Conservation (phyloP, 2,329 filamentous ascomycete genomes). For the Fusarium haematococcum region DNA sequence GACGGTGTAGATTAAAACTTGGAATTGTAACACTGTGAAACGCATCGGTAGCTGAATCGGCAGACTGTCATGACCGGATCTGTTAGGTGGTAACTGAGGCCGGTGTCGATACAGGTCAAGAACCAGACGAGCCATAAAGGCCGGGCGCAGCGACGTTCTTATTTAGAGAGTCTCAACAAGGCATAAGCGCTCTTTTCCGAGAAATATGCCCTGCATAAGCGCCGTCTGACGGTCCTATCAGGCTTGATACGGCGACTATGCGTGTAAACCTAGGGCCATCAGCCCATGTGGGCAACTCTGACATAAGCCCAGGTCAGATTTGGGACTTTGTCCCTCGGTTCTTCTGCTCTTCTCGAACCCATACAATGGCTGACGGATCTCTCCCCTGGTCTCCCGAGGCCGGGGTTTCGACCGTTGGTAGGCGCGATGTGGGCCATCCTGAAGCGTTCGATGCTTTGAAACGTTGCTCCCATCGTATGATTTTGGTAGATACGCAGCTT, state of each 20-base stretch:
- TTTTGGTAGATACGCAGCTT: neutral
- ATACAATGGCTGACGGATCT: neutral
- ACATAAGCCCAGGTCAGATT: neutral
- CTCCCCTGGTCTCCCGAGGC: neutral
- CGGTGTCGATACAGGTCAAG: neutral
- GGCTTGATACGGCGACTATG: neutral
- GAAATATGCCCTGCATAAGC: neutral
- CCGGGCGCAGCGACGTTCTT: neutral
- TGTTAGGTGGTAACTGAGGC: neutral
- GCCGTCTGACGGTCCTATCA: neutral
- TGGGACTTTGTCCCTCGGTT: neutral
- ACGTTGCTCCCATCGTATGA: neutral
- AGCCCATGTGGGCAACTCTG: neutral
- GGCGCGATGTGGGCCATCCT: neutral
- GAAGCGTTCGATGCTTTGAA: neutral
- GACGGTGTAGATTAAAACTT: neutral
- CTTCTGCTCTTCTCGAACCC: neutral
- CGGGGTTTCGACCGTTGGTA: neutral
- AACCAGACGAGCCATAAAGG: neutral
- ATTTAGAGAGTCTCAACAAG: neutral
- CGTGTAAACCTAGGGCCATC: neutral
- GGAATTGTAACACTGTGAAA: neutral
- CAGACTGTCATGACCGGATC: neutral
- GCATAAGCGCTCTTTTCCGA: neutral
- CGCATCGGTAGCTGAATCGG: neutral